These are phyloP conservation scores for Sextonia rubra DNA, from an alignment of 164 flowering plant species.

Conservation along the genomic window DNA sequence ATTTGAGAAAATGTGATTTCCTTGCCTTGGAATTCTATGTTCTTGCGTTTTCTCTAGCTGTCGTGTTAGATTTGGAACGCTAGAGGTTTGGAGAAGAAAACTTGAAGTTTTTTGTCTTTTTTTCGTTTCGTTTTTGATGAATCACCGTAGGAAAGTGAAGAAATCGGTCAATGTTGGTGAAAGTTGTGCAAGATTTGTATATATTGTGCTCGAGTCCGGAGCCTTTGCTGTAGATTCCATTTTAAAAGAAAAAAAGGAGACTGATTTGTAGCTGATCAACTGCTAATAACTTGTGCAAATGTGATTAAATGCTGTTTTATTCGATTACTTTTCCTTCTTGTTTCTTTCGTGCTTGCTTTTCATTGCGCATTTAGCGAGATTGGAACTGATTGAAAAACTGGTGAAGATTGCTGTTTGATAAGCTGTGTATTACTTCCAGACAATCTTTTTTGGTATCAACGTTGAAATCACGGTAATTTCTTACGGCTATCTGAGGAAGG, in stretches of 20 bases:
- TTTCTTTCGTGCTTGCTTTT: too few relatives aligned
- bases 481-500: too few relatives aligned
- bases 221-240: neutral
- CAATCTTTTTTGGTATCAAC: neutral
- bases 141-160: constrained; percentile 5
- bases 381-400: neutral
- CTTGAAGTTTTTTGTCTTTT: neutral
- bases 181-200: neutral
- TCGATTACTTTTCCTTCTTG: neutral
- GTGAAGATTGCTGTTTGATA: neutral
- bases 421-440: neutral
- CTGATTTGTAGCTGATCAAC: neutral
- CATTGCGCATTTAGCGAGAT: too few relatives aligned
- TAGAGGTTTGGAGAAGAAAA: neutral
- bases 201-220: neutral
- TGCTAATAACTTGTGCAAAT: too few relatives aligned
- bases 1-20: neutral
- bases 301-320: neutral
- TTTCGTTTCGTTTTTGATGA: neutral
- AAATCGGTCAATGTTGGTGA: constrained; percentile 3
- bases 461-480: too few relatives aligned
- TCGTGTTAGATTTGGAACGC: neutral
- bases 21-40: neutral
- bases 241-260: neutral
- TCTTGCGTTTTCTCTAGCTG: neutral